A percentile compares a stretch with the other conserved stretches of the same genome.
Evolutionary conservation across 2,329 filamentous ascomycete genomes (phyloP).

Genomic region (Aureobasidium sp.): DNA sequence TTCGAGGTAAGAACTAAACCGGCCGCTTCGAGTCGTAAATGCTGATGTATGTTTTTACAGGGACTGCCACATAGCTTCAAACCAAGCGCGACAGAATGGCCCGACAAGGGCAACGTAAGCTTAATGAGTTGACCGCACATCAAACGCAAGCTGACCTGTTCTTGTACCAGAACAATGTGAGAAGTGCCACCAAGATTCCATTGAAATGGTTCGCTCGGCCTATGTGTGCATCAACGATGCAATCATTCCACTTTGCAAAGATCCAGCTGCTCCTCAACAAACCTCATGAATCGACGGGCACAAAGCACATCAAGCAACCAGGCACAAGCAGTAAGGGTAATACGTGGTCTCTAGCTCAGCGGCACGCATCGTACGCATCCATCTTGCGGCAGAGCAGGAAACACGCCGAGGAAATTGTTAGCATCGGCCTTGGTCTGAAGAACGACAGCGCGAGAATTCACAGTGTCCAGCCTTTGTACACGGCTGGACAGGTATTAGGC

Average conservation of each 20-base stretch:
- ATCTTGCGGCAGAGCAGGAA: slow-evolving; percentile 47
- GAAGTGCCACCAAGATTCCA: slow-evolving; percentile 22
- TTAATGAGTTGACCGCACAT: too few relatives aligned
- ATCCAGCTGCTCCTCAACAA: slow-evolving; percentile 55
- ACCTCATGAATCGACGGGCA: slow-evolving; percentile 44
- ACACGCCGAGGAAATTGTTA: slow-evolving; percentile 55
- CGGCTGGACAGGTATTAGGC: slow-evolving; percentile 53
- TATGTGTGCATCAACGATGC: slow-evolving; percentile 59
- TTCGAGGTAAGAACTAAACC: slow-evolving; percentile 22
- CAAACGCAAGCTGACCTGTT: neutral
- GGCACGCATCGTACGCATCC: slow-evolving; percentile 49
- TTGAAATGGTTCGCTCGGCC: slow-evolving; percentile 57
- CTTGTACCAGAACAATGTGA: slow-evolving; percentile 10
- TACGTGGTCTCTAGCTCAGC: slow-evolving; percentile 44
- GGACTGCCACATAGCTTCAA: slow-evolving; percentile 53
- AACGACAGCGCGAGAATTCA: slow-evolving; percentile 51
- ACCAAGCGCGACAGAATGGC: slow-evolving; percentile 38
- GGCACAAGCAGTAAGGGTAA: neutral
- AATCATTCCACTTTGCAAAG: slow-evolving; percentile 56
- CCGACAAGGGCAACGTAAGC: slow-evolving; percentile 9
- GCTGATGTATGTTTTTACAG: slow-evolving; percentile 15
- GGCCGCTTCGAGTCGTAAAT: neutral
- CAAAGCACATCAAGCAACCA: neutral
- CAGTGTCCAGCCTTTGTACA: slow-evolving; percentile 52
- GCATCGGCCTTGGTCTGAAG: slow-evolving; percentile 49